Conservation (phyloP, 2,329 filamentous ascomycete genomes). For the Penicillium occitanis region DNA sequence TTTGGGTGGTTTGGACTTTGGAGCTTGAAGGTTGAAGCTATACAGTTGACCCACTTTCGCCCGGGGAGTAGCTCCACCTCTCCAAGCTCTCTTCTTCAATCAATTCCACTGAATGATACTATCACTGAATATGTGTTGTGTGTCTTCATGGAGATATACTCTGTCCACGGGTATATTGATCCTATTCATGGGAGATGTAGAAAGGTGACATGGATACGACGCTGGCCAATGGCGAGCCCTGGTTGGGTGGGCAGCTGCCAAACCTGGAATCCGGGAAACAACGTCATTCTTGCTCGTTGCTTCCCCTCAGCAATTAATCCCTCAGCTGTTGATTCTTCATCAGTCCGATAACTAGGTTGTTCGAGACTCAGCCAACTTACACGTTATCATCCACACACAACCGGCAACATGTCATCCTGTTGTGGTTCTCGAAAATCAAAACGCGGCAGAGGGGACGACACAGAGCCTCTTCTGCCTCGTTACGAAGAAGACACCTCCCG, state of each 20-base stretch:
- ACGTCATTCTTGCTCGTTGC: slow-evolving; percentile 18
- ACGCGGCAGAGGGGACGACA: slow-evolving; percentile 56
- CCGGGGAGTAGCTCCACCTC: not conserved
- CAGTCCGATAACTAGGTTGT: not conserved
- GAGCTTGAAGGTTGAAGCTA: not conserved
- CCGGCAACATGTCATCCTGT: slow-evolving; percentile 59
- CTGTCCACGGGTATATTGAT: not conserved
- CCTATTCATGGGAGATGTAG: not conserved
- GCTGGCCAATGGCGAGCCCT: not conserved
- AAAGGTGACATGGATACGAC: not conserved
- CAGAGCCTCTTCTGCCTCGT: slow-evolving; percentile 75
- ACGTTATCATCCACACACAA: not conserved
- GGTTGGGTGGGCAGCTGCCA: slow-evolving; percentile 16
- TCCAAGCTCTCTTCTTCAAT: not conserved
- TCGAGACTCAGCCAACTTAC: not conserved
- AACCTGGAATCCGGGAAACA: slow-evolving; percentile 7
- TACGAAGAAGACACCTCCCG: slow-evolving; percentile 72
- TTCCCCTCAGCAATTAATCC: not conserved
- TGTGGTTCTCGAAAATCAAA: slow-evolving; percentile 57
- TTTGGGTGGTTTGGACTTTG: not conserved
- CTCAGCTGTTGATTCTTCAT: not conserved
- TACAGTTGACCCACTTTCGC: not conserved
- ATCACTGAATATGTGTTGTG: not conserved
- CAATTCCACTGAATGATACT: not conserved
- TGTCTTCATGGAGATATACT: not conserved